Evolutionary conservation across 2,329 filamentous ascomycete genomes (phyloP).

Genomic region (Penicillium sp.): DNA sequence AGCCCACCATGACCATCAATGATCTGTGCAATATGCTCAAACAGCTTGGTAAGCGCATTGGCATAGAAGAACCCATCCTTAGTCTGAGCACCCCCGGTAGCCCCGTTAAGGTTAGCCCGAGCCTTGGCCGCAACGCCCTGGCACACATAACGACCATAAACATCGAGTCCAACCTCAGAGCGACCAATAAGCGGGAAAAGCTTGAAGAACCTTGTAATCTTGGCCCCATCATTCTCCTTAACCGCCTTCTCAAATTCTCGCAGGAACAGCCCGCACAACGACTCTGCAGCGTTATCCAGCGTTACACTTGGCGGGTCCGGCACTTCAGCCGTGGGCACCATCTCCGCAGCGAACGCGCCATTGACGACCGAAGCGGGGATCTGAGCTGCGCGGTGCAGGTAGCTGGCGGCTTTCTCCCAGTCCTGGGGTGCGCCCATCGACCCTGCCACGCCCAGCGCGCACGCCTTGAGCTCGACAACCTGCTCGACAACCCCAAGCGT

Average conservation of each 20-base stretch:
- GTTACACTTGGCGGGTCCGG: constrained; percentile 88
- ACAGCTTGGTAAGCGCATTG: constrained; percentile 83
- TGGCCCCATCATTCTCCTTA: constrained; percentile 78
- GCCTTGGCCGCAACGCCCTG: constrained; percentile 87
- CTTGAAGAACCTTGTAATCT: constrained; percentile 96
- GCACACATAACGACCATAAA: constrained; percentile 94
- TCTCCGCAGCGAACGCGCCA: constrained; percentile 83
- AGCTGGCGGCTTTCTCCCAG: constrained; percentile 94
- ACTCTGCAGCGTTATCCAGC: constrained; percentile 82
- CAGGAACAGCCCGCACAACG: constrained; percentile 84
- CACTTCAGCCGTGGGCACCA: constrained; percentile 93
- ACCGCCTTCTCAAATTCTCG: constrained; percentile 94
- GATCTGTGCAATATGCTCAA: constrained; percentile 97
- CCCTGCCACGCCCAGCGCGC: constrained; percentile 87
- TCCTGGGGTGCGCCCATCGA: constrained; percentile 98
- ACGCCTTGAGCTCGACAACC: constrained; percentile 94
- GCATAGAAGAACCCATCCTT: constrained; percentile 89
- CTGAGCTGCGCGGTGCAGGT: constrained; percentile 77
- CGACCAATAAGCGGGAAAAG: constrained; percentile 91
- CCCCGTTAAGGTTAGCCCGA: constrained; percentile 74
- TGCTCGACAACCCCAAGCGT: constrained; percentile 92
- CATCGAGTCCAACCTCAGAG: constrained; percentile 84
- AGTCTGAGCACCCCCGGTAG: constrained; percentile 56
- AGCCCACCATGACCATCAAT: constrained; percentile 87
- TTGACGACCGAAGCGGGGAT: constrained; percentile 78